Conservation (phyloP, 1,284 basidiomycete genomes). For the Vanrija sp. region DNA sequence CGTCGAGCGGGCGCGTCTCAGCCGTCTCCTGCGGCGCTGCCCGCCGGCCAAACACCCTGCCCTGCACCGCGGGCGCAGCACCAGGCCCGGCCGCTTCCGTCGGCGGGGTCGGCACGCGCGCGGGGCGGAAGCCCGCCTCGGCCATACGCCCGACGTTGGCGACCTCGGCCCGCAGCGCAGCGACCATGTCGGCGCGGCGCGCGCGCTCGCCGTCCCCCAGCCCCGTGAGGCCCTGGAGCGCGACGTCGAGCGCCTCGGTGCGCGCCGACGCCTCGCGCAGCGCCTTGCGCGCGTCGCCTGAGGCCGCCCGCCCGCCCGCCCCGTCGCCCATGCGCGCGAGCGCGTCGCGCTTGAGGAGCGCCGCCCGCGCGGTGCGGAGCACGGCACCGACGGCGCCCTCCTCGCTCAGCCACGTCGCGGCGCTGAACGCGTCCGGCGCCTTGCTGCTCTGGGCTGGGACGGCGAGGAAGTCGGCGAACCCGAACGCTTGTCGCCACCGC, state of each 20-base stretch:
- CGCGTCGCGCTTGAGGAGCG: constrained; percentile 79
- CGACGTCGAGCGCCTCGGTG: constrained; percentile 65
- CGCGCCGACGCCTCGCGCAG: constrained; percentile 69
- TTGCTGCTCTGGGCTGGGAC: constrained; percentile 54
- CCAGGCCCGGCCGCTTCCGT: background rate
- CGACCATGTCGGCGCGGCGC: constrained; percentile 76
- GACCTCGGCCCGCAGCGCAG: constrained; percentile 68
- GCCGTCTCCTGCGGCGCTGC: constrained; percentile 71
- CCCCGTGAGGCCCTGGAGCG: constrained; percentile 57
- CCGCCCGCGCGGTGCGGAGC: constrained; percentile 72
- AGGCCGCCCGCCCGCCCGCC: constrained; percentile 64
- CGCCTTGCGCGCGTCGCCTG: constrained; percentile 76
- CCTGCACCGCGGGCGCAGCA: constrained; percentile 23
- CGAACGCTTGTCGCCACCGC: constrained; percentile 71
- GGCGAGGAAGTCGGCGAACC: constrained; percentile 82
- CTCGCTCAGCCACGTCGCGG: constrained; percentile 76
- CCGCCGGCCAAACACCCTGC: constrained; percentile 68
- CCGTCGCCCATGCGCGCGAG: constrained; percentile 70
- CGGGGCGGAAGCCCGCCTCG: constrained; percentile 38
- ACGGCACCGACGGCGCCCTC: constrained; percentile 69
- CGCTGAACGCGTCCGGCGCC: constrained; percentile 57
- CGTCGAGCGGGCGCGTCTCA: constrained; percentile 78
- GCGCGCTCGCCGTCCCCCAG: constrained; percentile 79
- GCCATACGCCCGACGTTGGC: constrained; percentile 52
- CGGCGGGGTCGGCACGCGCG: background rate